phyloP scores from a whole-genome alignment of 108 stramenopile genomes.

The Nitzschia palea region DNA sequence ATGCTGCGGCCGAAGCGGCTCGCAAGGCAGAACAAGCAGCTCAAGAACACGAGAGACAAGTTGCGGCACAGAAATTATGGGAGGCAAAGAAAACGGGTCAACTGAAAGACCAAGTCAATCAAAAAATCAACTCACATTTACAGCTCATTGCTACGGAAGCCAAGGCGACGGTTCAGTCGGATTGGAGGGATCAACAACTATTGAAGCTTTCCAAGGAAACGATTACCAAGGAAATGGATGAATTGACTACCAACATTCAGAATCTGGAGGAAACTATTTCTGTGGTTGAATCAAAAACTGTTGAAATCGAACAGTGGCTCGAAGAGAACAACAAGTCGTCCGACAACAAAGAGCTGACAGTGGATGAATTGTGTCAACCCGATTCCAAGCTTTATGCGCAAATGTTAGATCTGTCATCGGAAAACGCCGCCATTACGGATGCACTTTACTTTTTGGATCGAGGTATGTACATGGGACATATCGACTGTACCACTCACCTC shows the following conservation, averaged over 20 bases:
- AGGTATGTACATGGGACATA: slow-evolving; percentile 58
- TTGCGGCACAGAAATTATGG: slow-evolving; percentile 35
- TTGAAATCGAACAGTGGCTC: slow-evolving; percentile 53
- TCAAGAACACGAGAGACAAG: slow-evolving; percentile 28
- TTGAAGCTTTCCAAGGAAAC: slow-evolving; percentile 29
- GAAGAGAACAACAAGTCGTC: slow-evolving; percentile 31
- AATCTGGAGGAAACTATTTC: slow-evolving; percentile 37
- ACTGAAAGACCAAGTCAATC: slow-evolving; percentile 35
- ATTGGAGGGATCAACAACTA: slow-evolving; percentile 56
- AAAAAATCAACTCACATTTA: slow-evolving; percentile 48
- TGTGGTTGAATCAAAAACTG: slow-evolving; percentile 47
- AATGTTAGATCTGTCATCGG: slow-evolving; percentile 71
- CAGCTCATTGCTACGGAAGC: slow-evolving; percentile 27
- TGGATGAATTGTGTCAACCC: slow-evolving; percentile 55
- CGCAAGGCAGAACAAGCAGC: slow-evolving; percentile 40
- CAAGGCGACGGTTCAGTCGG: slow-evolving; percentile 37
- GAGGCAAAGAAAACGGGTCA: slow-evolving; percentile 45
- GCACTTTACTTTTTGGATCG: slow-evolving; percentile 83
- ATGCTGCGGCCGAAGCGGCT: slow-evolving; percentile 46
- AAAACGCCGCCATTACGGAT: slow-evolving; percentile 77
- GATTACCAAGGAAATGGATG: slow-evolving; percentile 45
- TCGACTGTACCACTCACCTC: slow-evolving; percentile 71
- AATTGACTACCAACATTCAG: slow-evolving; percentile 38
- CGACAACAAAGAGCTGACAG: slow-evolving; percentile 14
- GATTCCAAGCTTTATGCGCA: slow-evolving; percentile 57